Base-by-base conservation (phyloP, 2,329 filamentous ascomycete genomes). In the Piedraia hortae region DNA sequence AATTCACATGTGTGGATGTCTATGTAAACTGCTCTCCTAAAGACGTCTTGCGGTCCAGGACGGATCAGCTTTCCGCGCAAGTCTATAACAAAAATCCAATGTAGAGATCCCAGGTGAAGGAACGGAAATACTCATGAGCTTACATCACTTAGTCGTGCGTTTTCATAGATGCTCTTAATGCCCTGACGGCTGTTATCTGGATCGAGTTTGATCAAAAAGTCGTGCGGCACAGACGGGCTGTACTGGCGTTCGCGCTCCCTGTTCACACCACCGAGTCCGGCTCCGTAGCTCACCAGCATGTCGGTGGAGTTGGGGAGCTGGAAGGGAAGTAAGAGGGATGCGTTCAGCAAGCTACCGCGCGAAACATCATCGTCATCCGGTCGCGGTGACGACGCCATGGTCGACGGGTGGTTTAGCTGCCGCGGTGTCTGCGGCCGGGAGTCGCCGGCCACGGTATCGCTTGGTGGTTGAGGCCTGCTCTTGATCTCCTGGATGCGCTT, bases 231-330 rank as follows among this genome's bases (percentile, higher is more conserved):
- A 0, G 75, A 89, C 2, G 85, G 85, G 20, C 90, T 88, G 43
- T 97, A 97, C 48, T 90, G 90, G 32, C 77, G 59, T 45, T 88
- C 85, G 25, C 78, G 59, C 46, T 93, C 85, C 29, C 72, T 61
- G 48, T 97, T 90, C 20, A 85, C 53, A 0, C 85, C 85, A 4
- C 85, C 85, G 38, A 93, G 85, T 0, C 85, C 85, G 7, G 85
- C 80, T 1, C 85, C 85, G 38, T 88, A 97, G 32, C 69, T 82
- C 21, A 97, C 64, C 21, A 93, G 58, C 85, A 97, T 97, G 44
- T 97, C 85, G 12, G 80, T 93, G 26, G 77, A 85, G 2, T 82
- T 90, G 2, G 85, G 85, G 13, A 97, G 54, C n/a, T 72, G 71
- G 42, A 97, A 97, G 0, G 85, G 85, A 12, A 97, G 58, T 59